A percentile compares a stretch with the other conserved stretches of the same genome.
Evolutionary conservation across 257 asterid species (phyloP).

Genomic region (Forsythia suspensa): DNA sequence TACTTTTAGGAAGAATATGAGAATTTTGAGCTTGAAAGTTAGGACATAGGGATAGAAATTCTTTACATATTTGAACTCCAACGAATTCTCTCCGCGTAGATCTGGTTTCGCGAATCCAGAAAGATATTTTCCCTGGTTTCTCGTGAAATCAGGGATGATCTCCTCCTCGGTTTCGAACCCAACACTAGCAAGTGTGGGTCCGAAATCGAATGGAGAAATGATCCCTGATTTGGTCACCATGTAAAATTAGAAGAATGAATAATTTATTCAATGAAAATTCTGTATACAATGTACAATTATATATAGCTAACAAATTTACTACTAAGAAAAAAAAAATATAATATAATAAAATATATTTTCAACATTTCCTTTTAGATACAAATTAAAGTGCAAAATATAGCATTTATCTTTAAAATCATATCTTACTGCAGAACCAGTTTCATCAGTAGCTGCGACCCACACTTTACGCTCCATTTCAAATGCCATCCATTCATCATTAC

Average conservation of each 20-base stretch:
- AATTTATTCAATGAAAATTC: no score
- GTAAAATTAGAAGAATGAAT: no score
- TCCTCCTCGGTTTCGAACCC: no score
- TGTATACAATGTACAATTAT: no score
- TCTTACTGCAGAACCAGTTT: conserved; percentile 95
- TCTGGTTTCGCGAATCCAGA: no score
- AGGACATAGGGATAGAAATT: conserved; percentile 59
- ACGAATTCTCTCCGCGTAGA: conserved; percentile 58
- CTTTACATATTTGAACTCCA: conserved; percentile 65
- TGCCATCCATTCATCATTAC: conserved; percentile 61
- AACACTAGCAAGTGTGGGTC: no score
- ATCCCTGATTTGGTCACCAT: no score
- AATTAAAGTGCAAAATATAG: conserved; percentile 14
- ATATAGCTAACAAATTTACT: no score
- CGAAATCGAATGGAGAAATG: no score
- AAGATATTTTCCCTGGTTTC: no score
- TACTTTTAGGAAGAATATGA: conserved; percentile 89
- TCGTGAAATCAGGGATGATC: no score
- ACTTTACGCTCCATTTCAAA: conserved; percentile 65
- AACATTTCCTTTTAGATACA: neutral
- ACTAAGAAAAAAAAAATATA: neutral
- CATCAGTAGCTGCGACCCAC: conserved; percentile 86
- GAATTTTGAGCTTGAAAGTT: conserved; percentile 64
- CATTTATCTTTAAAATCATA: conserved; percentile 74
- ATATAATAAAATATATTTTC: no score